Conservation (phyloP, 768 basidiomycete species). For the Kwoniella botswanensis region DNA sequence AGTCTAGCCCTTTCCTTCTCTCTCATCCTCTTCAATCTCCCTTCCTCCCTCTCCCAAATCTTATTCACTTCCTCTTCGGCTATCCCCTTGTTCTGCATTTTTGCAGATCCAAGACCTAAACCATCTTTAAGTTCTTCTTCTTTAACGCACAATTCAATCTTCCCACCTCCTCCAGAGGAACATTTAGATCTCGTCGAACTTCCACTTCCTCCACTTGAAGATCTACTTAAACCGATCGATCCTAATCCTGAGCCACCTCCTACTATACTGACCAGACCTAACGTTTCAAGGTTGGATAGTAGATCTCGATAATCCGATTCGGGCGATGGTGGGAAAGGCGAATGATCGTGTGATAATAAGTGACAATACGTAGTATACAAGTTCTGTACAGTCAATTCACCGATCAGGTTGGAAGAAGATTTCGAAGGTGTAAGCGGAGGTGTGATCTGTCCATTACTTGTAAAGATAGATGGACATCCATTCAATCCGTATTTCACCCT, state of each 20-base stretch:
- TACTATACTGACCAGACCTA: slow-evolving; percentile 50
- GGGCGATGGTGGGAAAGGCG: slow-evolving; percentile 53
- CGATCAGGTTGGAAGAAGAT: slow-evolving; percentile 13
- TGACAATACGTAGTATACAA: slow-evolving; percentile 57
- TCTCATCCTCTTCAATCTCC: slow-evolving; percentile 28
- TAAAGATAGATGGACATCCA: slow-evolving; percentile 32
- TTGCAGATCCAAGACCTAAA: slow-evolving; percentile 33
- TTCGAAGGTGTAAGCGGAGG: slow-evolving; percentile 34
- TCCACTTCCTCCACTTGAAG: slow-evolving; percentile 21
- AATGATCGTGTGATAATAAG: slow-evolving; percentile 47
- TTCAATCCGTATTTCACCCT: slow-evolving; percentile 37
- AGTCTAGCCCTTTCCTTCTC: slow-evolving; percentile 25
- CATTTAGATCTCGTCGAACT: slow-evolving; percentile 3
- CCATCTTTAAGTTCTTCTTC: slow-evolving; percentile 54
- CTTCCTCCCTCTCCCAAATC: slow-evolving; percentile 50
- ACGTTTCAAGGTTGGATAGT: slow-evolving; percentile 55
- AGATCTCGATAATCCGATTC: slow-evolving; percentile 58
- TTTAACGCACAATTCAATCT: slow-evolving; percentile 44
- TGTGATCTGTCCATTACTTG: slow-evolving; percentile 12
- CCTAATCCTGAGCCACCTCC: slow-evolving; percentile 5
- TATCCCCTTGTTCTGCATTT: slow-evolving; percentile 29
- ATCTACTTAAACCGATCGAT: slow-evolving; percentile 22
- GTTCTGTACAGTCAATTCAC: slow-evolving; percentile 17
- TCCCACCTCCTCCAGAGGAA: slow-evolving; percentile 21
- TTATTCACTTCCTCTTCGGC: slow-evolving; percentile 54